These are phyloP conservation scores for Schwanniomyces occidentalis DNA, from an alignment of 805 yeast species.

Conservation along the genomic window DNA sequence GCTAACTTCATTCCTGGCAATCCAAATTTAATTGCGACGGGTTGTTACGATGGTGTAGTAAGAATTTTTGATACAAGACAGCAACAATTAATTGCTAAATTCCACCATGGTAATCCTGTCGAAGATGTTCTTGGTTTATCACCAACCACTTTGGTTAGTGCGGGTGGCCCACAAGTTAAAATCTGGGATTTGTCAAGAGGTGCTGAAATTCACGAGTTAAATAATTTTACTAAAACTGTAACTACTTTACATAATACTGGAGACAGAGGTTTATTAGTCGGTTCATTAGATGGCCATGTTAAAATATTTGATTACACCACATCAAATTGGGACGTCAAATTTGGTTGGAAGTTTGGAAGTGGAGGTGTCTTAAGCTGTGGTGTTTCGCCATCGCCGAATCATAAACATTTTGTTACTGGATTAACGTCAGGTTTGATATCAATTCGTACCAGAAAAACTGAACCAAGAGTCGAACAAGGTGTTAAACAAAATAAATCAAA, in stretches of 20 bases:
- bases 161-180: slow-evolving; percentile 79
- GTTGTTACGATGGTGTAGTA: slow-evolving; percentile 88
- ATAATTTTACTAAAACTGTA: slow-evolving; percentile 91
- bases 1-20: slow-evolving; percentile 75
- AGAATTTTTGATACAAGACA: slow-evolving; percentile 81
- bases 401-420: slow-evolving; percentile 89
- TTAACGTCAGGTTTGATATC: slow-evolving; percentile 86
- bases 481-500: slow-evolving; percentile 52
- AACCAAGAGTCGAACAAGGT: slow-evolving; percentile 54
- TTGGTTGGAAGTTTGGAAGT: slow-evolving; percentile 93
- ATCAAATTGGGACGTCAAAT: slow-evolving; percentile 79
- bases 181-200: slow-evolving; percentile 92
- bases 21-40: slow-evolving; percentile 82
- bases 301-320: slow-evolving; percentile 83
- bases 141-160: slow-evolving; percentile 74
- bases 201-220: slow-evolving; percentile 64
- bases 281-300: slow-evolving; percentile 96
- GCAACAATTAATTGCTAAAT: slow-evolving; percentile 57
- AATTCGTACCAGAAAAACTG: slow-evolving; percentile 81
- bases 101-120: slow-evolving; percentile 71
- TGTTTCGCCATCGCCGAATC: slow-evolving; percentile 69
- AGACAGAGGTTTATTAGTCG: slow-evolving; percentile 81
- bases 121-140: slow-evolving; percentile 78
- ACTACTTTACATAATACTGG: slow-evolving; percentile 77
- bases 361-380: slow-evolving; percentile 90